Conservation (phyloP, 202 grass and related monocot species). For the Zoysia matrella region DNA sequence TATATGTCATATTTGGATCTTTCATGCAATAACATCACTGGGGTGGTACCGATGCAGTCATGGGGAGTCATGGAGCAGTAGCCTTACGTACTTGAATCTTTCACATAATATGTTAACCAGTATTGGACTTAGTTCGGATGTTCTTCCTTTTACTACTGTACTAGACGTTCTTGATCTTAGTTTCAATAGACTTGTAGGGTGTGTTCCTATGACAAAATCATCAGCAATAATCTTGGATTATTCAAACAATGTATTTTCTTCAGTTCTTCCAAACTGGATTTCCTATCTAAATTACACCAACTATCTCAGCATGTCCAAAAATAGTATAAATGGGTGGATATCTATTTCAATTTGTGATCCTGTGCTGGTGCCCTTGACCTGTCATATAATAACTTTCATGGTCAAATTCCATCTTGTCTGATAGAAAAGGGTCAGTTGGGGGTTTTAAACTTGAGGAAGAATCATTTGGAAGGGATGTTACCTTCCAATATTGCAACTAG, state of each 20-base stretch:
- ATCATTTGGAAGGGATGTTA: slow-evolving; percentile 46
- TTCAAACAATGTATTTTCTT: not conserved
- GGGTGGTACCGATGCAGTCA: too few relatives aligned
- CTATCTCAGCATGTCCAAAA: slow-evolving; percentile 53
- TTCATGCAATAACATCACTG: too few relatives aligned
- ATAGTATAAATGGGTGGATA: slow-evolving; percentile 45
- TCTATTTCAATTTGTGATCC: slow-evolving; percentile 52
- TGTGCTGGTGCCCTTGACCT: slow-evolving; percentile 55
- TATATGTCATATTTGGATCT: too few relatives aligned
- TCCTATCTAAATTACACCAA: slow-evolving; percentile 30
- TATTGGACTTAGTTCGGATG: too few relatives aligned
- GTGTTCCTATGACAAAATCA: too few relatives aligned
- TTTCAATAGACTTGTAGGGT: too few relatives aligned
- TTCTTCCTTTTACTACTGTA: too few relatives aligned
- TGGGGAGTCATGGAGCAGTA: too few relatives aligned
- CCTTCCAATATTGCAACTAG: slow-evolving; percentile 26
- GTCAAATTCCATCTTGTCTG: slow-evolving; percentile 51
- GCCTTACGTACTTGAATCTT: too few relatives aligned
- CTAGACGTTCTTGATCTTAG: too few relatives aligned
- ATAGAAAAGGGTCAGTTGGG: slow-evolving; percentile 16
- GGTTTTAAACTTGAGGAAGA: slow-evolving; percentile 52
- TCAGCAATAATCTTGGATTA: too few relatives aligned
- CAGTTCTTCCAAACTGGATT: not conserved
- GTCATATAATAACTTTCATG: slow-evolving; percentile 53
- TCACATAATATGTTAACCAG: too few relatives aligned